phyloP scores from a whole-genome alignment of 805 yeast genomes.

The Saccharomyces mikatae region DNA sequence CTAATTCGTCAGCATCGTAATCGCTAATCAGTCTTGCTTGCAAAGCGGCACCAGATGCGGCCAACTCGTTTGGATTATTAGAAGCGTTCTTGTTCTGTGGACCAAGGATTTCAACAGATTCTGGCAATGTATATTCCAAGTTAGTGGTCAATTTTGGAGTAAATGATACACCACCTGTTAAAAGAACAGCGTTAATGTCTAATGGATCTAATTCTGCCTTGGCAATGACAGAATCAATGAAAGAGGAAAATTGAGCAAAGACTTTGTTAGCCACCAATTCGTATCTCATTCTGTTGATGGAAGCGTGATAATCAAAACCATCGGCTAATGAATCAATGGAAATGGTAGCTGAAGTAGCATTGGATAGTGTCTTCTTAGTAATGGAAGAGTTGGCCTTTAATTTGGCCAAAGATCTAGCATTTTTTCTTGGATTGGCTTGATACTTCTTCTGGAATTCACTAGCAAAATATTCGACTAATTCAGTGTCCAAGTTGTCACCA shows the following conservation, averaged over 20 bases:
- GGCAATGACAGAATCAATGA: constrained; percentile 62
- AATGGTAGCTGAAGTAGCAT: constrained; percentile 79
- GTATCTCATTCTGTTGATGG: constrained; percentile 88
- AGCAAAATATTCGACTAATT: constrained; percentile 75
- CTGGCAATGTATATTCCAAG: constrained; percentile 71
- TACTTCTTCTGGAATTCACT: constrained; percentile 89
- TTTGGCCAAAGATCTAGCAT: constrained; percentile 82
- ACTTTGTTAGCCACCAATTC: constrained; percentile 80
- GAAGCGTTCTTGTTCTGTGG: constrained; percentile 75
- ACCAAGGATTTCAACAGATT: constrained; percentile 55
- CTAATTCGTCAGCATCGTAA: constrained; percentile 75
- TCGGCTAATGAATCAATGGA: constrained; percentile 92
- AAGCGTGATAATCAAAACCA: constrained; percentile 87
- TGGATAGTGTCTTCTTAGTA: constrained; percentile 85
- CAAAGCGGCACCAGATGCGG: constrained; percentile 91
- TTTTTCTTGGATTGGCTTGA: constrained; percentile 70
- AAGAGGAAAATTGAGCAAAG: constrained; percentile 64
- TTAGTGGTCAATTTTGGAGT: constrained; percentile 83
- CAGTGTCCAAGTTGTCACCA: constrained; percentile 77
- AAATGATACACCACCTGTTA: constrained; percentile 90
- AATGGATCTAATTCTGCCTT: constrained; percentile 81
- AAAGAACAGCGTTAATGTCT: constrained; percentile 83
- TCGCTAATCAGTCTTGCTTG: constrained; percentile 82
- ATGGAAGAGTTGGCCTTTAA: constrained; percentile 72
- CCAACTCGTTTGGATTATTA: constrained; percentile 78